Evolutionary conservation across 495 filamentous ascomycete species (phyloP).

Genomic region (Usnea hakonensis): DNA sequence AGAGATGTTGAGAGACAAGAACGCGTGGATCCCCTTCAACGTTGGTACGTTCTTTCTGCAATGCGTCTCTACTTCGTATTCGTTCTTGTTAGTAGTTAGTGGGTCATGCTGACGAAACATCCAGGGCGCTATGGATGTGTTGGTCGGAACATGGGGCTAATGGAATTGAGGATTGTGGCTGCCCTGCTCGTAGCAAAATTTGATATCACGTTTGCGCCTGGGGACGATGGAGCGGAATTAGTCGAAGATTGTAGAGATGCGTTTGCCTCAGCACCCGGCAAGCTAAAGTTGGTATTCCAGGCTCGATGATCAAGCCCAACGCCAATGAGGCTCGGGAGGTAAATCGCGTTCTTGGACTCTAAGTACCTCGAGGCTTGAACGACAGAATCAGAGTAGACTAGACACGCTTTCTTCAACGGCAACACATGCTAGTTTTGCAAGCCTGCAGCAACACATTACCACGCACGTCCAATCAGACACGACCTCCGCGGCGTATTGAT

Average conservation of each 20-base stretch:
- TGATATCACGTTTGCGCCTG: slow-evolving; percentile 36
- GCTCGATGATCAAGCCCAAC: background rate
- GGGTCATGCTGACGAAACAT: background rate
- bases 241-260: slow-evolving; percentile 35
- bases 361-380: no score
- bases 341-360: background rate
- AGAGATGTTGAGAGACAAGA: slow-evolving; percentile 39
- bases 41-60: slow-evolving; percentile 25
- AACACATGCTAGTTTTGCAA: no score
- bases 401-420: no score
- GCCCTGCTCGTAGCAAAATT: slow-evolving; percentile 39
- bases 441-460: no score
- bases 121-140: slow-evolving; percentile 30
- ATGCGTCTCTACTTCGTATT: no score
- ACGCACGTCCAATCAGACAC: no score
- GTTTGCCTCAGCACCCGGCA: slow-evolving; percentile 35
- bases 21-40: slow-evolving; percentile 47
- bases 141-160: slow-evolving; percentile 43
- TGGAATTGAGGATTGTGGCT: slow-evolving; percentile 41
- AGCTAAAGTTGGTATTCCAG: slow-evolving; percentile 24
- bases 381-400: no score
- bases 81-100: no score
- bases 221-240: slow-evolving; percentile 34
- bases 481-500: no score
- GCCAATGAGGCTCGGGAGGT: no score